Conservation (phyloP, 1,139 yeast genomes). For the Candida sanyaensis region DNA sequence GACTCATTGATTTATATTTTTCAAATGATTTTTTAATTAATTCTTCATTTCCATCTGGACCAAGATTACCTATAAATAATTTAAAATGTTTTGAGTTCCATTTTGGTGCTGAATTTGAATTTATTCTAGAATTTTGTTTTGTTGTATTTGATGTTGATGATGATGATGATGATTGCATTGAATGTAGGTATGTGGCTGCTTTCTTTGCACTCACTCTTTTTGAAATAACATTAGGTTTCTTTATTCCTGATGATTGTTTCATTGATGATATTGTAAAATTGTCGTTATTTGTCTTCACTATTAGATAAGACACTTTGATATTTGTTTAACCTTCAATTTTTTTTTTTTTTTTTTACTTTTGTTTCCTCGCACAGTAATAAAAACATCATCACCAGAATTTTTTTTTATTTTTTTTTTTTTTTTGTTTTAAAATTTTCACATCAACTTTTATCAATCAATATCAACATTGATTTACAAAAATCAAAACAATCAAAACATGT, state of each 20-base stretch:
- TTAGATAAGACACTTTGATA: background rate
- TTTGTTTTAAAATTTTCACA: too few relatives aligned
- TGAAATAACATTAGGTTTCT: constrained; percentile 12
- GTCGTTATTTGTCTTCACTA: background rate
- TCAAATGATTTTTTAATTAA: constrained; percentile 53
- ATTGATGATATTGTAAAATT: constrained; percentile 1
- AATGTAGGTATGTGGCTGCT: constrained; percentile 44
- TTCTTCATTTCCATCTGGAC: constrained; percentile 65
- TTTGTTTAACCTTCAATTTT: background rate
- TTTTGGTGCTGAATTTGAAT: constrained; percentile 37
- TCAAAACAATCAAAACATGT: constrained; percentile 61
- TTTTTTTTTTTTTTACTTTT: background rate
- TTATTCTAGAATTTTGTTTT: background rate
- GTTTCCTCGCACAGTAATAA: background rate
- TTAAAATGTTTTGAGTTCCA: constrained; percentile 74
- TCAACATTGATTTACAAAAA: background rate
- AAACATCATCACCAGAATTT: constrained; percentile 4
- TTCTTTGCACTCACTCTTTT: constrained; percentile 19
- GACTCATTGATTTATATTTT: constrained; percentile 50
- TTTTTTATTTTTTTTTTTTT: background rate
- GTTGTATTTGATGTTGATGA: background rate
- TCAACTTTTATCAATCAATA: background rate
- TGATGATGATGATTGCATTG: constrained; percentile 9
- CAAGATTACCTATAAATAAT: constrained; percentile 73
- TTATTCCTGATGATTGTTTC: constrained; percentile 12